A percentile compares a stretch with the other conserved stretches of the same genome.
phyloP scores from a whole-genome alignment of 192 early-diverging fungal species.

The Coemansia sp. region DNA sequence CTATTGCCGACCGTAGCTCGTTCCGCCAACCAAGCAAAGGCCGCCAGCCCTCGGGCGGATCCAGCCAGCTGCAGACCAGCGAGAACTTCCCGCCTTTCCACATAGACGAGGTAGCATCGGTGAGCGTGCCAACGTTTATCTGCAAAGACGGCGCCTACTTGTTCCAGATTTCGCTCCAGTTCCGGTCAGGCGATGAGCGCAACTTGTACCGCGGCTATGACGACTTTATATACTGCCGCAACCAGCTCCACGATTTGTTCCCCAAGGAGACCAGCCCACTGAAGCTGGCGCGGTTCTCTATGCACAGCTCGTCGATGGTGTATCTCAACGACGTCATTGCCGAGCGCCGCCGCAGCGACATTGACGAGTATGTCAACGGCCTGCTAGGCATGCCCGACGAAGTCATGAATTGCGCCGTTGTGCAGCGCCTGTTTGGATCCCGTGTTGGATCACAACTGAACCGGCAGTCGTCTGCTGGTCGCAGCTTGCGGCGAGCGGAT shows the following conservation, averaged over 20 bases:
- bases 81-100: constrained; percentile 48
- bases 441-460: constrained; percentile 14
- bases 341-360: constrained; percentile 63
- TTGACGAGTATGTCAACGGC: constrained; percentile 70
- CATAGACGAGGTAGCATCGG: constrained; percentile 50
- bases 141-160: constrained; percentile 72
- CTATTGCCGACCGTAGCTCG: constrained; percentile 54
- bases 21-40: constrained; percentile 46
- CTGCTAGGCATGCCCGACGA: constrained; percentile 62
- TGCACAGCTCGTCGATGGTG: constrained; percentile 68
- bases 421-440: constrained; percentile 54
- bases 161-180: constrained; percentile 66
- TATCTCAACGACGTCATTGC: constrained; percentile 70
- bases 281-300: constrained; percentile 56
- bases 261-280: constrained; percentile 61
- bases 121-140: constrained; percentile 67
- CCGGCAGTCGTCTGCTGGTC: not conserved
- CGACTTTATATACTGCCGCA: constrained; percentile 80
- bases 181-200: constrained; percentile 60
- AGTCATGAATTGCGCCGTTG: constrained; percentile 53
- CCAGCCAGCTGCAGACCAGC: constrained; percentile 46
- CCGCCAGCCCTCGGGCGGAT: constrained; percentile 53
- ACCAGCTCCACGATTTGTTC: constrained; percentile 66
- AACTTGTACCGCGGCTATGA: constrained; percentile 75
- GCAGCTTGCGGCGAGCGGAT: constrained; percentile 8